Evolutionary conservation across 768 basidiomycete genomes (phyloP), one percentile per base, ranked within the genome.

Genomic region (Amanita fuliginea): DNA sequence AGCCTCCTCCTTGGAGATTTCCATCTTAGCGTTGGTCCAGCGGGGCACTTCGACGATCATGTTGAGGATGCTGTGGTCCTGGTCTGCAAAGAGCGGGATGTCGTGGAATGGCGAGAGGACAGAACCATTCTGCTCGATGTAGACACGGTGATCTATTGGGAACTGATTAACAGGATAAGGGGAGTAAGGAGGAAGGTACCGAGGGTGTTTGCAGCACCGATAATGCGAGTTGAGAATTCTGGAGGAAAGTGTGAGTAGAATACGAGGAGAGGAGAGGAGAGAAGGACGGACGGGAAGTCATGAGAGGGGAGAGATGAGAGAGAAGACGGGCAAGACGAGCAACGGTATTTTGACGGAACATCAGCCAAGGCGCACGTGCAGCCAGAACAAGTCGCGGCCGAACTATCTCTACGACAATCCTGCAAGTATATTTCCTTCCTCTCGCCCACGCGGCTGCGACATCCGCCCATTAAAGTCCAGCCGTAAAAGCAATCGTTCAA

Each of bases 1-100:
- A n/a, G 80, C 48, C 67, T 98, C 95, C 61, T 96, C 93, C 70
- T 96, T 99, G 69, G 78, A 95, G 67, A 96, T 96, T 72, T 99
- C 96, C 86, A 98, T 88, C 78, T 99, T 98, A 47, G 96, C 96
- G 75, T 99, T 97, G 67, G 94, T 96, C 96, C 96, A 99, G 61
- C 96, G 87, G 43, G 96, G 96, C 51, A 95, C 80, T 72, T 96
- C 91, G 69, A 96, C 93, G 67, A 96, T 74, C 91, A 98, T 97
- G 85, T 97, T 98, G 72, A 96, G 77, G 74, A 97, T 85, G 62
- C 89, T 89, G 67, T 86, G 87, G 72, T 74, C 83, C 74, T 84
- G 89, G 70, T 99, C 92, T 48, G 93, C 93, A 66, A 96, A 97
- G 62, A 98, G 92, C 9, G 95, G 92, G 65, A 99, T 87, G 71